phyloP scores from a whole-genome alignment of 306 rosid genomes.

The Trichosanthes truncata region DNA sequence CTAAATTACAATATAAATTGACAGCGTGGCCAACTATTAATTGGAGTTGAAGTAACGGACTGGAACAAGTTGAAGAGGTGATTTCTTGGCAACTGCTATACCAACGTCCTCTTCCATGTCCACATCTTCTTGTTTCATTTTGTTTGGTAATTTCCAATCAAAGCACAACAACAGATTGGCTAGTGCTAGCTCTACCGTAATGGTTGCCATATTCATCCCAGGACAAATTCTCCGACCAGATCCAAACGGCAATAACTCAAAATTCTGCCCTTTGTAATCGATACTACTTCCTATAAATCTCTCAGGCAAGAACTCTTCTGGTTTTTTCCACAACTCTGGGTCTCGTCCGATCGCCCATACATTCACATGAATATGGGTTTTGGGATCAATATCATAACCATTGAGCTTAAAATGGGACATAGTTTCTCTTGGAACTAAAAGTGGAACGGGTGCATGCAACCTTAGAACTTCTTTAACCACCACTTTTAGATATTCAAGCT shows the following conservation, averaged over 20 bases:
- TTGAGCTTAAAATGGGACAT: neutral
- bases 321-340: conserved; percentile 19
- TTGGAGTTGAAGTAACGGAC: neutral
- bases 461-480: neutral
- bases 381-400: conserved; percentile 17
- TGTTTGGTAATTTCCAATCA: conserved; percentile 23
- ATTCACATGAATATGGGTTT: conserved; percentile 20
- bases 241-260: conserved; percentile 11
- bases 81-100: neutral
- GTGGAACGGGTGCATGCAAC: neutral
- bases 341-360: conserved; percentile 34
- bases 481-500: conserved; percentile 23
- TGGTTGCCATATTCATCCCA: conserved; percentile 7
- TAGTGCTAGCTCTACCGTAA: conserved; percentile 10
- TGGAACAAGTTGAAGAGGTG: neutral
- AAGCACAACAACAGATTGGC: conserved; percentile 31
- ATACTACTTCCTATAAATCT: conserved; percentile 18
- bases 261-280: conserved; percentile 24
- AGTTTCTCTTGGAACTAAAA: neutral
- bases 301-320: conserved; percentile 26
- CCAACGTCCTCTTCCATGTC: neutral
- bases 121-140: neutral
- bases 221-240: conserved; percentile 34
- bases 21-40: too few relatives aligned
- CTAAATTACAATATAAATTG: too few relatives aligned